phyloP scores from a whole-genome alignment of 164 flowering plant species.

The Chloranthus sessilifolius region DNA sequence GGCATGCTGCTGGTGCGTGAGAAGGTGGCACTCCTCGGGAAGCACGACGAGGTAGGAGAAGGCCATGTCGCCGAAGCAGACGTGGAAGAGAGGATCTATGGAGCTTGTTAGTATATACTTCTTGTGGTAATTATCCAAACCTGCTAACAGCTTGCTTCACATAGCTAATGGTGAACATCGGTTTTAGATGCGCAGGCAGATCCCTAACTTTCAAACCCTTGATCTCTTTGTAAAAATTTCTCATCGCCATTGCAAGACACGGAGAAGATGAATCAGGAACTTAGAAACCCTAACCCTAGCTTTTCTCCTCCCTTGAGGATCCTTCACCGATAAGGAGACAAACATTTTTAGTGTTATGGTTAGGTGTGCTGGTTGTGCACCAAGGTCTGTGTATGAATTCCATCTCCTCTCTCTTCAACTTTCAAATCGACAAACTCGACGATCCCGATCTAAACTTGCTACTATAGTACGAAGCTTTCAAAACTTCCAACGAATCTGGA shows the following conservation, averaged over 20 bases:
- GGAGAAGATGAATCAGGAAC: not conserved
- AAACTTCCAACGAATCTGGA: too few species aligned
- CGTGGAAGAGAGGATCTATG: slow-evolving; percentile 61
- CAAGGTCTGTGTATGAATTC: too few species aligned
- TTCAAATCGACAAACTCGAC: too few species aligned
- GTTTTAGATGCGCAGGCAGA: slow-evolving; percentile 58
- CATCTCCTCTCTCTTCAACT: too few species aligned
- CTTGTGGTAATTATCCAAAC: slow-evolving; percentile 60
- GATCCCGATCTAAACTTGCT: too few species aligned
- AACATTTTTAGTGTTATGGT: too few species aligned
- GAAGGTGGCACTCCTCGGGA: slow-evolving; percentile 89
- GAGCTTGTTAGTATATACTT: slow-evolving; percentile 79
- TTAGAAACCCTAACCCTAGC: slow-evolving; percentile 14
- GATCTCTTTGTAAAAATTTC: slow-evolving; percentile 64
- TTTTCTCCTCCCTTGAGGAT: slow-evolving; percentile 1
- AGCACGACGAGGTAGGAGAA: slow-evolving; percentile 88
- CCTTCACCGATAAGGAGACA: too few species aligned
- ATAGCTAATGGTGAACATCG: slow-evolving; percentile 41
- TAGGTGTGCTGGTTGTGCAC: too few species aligned
- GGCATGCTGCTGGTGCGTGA: slow-evolving; percentile 70
- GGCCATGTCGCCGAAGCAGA: slow-evolving; percentile 79
- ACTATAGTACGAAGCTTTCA: too few species aligned
- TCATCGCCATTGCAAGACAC: slow-evolving; percentile 51
- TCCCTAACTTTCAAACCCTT: slow-evolving; percentile 74
- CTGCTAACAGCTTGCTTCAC: slow-evolving; percentile 38